These are phyloP conservation scores for Trypanosoma lewisi DNA, from an alignment of 208 protist species.

Conservation along the genomic window DNA sequence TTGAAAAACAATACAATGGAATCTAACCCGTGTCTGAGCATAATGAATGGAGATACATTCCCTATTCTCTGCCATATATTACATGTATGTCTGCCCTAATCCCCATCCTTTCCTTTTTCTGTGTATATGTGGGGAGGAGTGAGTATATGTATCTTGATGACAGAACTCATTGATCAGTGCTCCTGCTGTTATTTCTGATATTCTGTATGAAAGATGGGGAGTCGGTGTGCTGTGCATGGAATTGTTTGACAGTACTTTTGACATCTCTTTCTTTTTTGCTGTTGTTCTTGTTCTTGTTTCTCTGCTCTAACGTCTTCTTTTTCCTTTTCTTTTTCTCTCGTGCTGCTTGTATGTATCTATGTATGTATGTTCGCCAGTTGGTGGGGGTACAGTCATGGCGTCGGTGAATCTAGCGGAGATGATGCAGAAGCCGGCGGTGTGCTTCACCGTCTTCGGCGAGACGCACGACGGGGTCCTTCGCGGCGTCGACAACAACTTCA, in stretches of 20 bases:
- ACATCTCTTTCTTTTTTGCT: neutral
- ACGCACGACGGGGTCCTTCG: slow-evolving; percentile 48
- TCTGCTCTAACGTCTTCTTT: neutral
- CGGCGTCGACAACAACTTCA: slow-evolving; percentile 65
- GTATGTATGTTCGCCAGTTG: slow-evolving; percentile 5
- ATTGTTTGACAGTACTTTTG: too few species aligned
- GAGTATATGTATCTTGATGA: too few species aligned
- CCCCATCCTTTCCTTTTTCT: neutral
- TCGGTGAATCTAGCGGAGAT: slow-evolving; percentile 52
- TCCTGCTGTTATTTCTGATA: neutral
- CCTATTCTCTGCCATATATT: too few species aligned
- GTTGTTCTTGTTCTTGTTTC: neutral
- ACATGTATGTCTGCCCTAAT: too few species aligned
- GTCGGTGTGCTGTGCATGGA: too few species aligned
- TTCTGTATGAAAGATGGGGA: too few species aligned
- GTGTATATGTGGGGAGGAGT: neutral
- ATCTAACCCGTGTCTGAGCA: too few species aligned
- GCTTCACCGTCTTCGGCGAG: slow-evolving; percentile 58
- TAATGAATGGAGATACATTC: too few species aligned
- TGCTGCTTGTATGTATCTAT: too few species aligned
- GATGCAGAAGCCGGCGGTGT: slow-evolving; percentile 51
- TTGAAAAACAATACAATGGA: too few species aligned
- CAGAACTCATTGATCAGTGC: neutral
- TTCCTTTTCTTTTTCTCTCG: slow-evolving; percentile 19
- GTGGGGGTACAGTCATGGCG: slow-evolving; percentile 26